Conservation (phyloP, 768 basidiomycete species). For the Cyclocybe aegerita region DNA sequence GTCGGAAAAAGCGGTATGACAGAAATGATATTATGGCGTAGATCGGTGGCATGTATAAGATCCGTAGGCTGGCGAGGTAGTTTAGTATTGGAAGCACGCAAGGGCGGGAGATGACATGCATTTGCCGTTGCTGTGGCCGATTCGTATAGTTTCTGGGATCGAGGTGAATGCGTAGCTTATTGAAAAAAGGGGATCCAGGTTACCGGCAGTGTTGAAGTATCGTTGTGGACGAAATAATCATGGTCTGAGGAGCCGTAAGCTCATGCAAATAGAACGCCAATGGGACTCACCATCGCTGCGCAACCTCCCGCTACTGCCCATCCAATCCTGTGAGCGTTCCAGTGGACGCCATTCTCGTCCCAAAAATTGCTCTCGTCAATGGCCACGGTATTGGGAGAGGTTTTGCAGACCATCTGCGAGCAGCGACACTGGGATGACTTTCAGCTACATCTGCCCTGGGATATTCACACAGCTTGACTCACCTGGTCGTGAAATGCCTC, state of each 20-base stretch:
- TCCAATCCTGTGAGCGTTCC: slow-evolving; percentile 66
- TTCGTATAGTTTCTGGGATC: slow-evolving; percentile 65
- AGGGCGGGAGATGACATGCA: slow-evolving; percentile 43
- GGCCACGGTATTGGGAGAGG: slow-evolving; percentile 45
- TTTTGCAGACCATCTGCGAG: slow-evolving; percentile 21
- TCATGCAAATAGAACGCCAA: not conserved
- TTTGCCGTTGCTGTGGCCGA: slow-evolving; percentile 74
- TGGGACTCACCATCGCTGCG: slow-evolving; percentile 44
- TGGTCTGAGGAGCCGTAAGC: slow-evolving; percentile 39
- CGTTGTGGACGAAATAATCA: slow-evolving; percentile 56
- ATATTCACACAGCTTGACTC: no score
- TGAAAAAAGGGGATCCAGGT: slow-evolving; percentile 17
- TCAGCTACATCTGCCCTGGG: no score
- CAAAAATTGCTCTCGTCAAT: slow-evolving; percentile 68
- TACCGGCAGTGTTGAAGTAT: slow-evolving; percentile 66
- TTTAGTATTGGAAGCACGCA: not conserved
- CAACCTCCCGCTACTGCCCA: slow-evolving; percentile 73
- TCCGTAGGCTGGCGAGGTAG: slow-evolving; percentile 52
- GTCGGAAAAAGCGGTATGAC: slow-evolving; percentile 80
- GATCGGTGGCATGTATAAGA: slow-evolving; percentile 82
- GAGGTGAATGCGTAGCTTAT: not conserved
- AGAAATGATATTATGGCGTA: slow-evolving; percentile 85
- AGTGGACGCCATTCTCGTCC: slow-evolving; percentile 50
- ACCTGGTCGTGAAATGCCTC: no score
- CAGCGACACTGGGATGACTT: no score